Evolutionary conservation across 2,329 filamentous ascomycete genomes (phyloP), one percentile per base, ranked within the genome.

Genomic region (Shiraia bambusicola): DNA sequence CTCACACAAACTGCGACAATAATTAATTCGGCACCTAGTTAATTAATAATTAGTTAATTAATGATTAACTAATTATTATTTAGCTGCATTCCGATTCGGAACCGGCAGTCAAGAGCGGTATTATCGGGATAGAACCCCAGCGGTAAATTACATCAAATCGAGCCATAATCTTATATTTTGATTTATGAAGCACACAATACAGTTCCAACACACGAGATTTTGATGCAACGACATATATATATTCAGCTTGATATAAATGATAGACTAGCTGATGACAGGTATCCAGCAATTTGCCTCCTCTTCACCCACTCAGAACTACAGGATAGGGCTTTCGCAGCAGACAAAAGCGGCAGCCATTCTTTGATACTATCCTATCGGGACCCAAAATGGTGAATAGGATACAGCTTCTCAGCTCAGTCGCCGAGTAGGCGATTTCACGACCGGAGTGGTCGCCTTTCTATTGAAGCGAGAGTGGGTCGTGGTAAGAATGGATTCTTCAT

Each of bases 401-500:
- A 49, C 37, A 50, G 36, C 47, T 54, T 45, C 34, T 45, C 40
- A 49, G 52, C 54, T 43, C 32, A 26, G 10, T 15, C 27, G 14
- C 6, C 17, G 27, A n/a, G 17, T 22, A 24, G 13, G 35, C 27
- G 40, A 34, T 43, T 43, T 42, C 42, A 49, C 45, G 48, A 42
- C 37, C 40, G 45, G 49, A 49, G 52, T 46, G 49, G 50, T 47
- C 54, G 62, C 59, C 62, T 66, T 61, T 65, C 62, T 57, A 40
- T 58, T 52, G 55, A 56, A 62, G 59, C 50, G 60, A 64, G 63
- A 59, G 58, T 56, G 60, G 59, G 60, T 56, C 46, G 56, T 61
- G 58, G 56, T 63, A 66, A 63, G 61, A 66, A 64, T 67, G 61
- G 56, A 54, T 54, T 50, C 42, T 55, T 57, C 49, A 60, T 67